Base-by-base conservation (phyloP, 495 filamentous ascomycete genomes). In the Pseudomonodictys pantanalensis region DNA sequence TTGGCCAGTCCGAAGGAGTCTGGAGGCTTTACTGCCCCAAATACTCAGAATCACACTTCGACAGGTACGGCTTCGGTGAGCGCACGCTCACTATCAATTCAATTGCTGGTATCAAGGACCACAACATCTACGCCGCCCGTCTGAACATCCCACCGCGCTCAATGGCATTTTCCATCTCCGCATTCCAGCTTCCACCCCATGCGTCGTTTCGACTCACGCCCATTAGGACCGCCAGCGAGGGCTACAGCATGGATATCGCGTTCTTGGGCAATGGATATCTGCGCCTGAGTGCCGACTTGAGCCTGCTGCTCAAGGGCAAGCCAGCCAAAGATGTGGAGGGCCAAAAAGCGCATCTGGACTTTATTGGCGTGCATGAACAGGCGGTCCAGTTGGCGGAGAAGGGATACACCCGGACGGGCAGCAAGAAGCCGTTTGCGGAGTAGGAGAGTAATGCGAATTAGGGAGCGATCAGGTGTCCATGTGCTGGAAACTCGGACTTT, bases 11-110 rank as follows among this genome's bases (percentile, higher is more conserved):
- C 17, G 46, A 51, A 12, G 60, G 60, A 1, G 41, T n/a, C 3
- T 63, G 60, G 60, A 56, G 47, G 11, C 38, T 63, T 20, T 63
- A 57, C 38, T 63, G 60, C 45, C 60, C 60, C 17, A 56, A 58
- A 12, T 63, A 63, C 29, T 38, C 35, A 3, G 39, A 45, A 20
- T 26, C 32, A 22, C 60, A 63, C 32, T 51, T 57, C 39, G 60
- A 63, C 44, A 20, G 47, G n/a, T 63, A 63, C 32, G 43, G 60
- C 18, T 56, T 32, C 22, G 60, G 60, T 18, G 22, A 51, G 45
- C 52, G 60, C 6, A 53, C 45, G 2, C 26, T 63, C 8, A 52
- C 23, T 12, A 58, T 63, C n/a, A 45, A 33, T 2, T 26, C 52
- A 1, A 52, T 63, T 17, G 26, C 26, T 29, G 60, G 60, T 18